Base-by-base conservation (phyloP, 495 filamentous ascomycete genomes). In the Mytilinidion resinicola region DNA sequence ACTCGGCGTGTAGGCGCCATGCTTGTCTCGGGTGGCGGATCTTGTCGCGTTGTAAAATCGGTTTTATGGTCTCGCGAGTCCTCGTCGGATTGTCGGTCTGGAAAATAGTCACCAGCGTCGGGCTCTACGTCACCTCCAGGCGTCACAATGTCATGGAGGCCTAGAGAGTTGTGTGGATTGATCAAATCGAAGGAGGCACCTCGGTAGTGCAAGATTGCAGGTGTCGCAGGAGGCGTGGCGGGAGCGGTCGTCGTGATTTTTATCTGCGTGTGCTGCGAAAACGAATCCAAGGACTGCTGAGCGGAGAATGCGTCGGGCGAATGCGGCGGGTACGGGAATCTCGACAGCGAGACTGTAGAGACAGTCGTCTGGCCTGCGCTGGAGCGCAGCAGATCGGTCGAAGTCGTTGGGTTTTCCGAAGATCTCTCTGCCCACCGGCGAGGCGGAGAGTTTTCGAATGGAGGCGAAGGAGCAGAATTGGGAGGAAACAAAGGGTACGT, bases 151-250 rank as follows among this genome's bases (percentile, higher is more conserved):
- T 65, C 53, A 39, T 60, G 56, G 15, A 66, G 37, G 21, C 52
- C 19, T 9, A 70, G 59, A 4, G 68, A 70, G 3, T 63, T 38
- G 56, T 69, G 68, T 0, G 68, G 68, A 47, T 70, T 70, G 42
- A 70, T 61, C 4, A 70, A 51, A 39, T 70, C 68, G 43, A 70
- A 70, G 1, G 68, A 70, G 6, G 62, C 53, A 19, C 65, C 68
- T 21, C 68, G 56, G 52, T 63, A 69, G 46, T 70, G 66, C 33
- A 70, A 30, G 14, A 65, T 50, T 9, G 65, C 62, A 34, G 62
- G 61, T 15, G 65, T 64, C 12, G 61, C 65, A 9, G 65, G 61
- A 9, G 65, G 61, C 1, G 61, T 64, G 10, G 47, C 65, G 17
- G 59, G 61, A 21, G 61, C 57, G 30, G 64, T 57, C 5, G 59